These are phyloP conservation scores for Coemansia sp. DNA, from an alignment of 192 early-diverging fungal genomes.

Conservation along the genomic window DNA sequence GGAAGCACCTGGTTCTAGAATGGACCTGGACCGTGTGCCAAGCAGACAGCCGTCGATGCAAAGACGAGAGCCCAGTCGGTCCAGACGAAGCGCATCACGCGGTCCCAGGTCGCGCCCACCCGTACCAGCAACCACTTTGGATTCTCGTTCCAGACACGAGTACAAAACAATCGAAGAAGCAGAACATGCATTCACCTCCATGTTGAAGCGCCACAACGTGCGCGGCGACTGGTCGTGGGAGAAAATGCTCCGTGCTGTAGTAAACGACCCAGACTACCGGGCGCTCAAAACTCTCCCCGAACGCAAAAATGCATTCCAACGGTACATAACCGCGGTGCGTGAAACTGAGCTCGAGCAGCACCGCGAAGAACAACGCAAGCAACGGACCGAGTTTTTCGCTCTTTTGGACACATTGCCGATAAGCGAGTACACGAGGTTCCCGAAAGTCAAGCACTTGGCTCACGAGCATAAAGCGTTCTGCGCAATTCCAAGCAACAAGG, in stretches of 20 bases:
- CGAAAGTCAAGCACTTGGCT: constrained; percentile 56
- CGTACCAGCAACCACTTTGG: constrained; percentile 1
- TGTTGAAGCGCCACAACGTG: constrained; percentile 75
- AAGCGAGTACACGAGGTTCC: constrained; percentile 58
- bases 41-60: too few species aligned
- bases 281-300: constrained; percentile 77
- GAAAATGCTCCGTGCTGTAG: constrained; percentile 81
- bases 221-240: constrained; percentile 90
- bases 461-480: constrained; percentile 62
- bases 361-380: constrained; percentile 25
- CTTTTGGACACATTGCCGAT: constrained; percentile 58
- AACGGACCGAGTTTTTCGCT: constrained; percentile 57
- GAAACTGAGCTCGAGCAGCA: constrained; percentile 55
- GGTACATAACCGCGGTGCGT: constrained; percentile 57
- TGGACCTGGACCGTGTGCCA: background rate
- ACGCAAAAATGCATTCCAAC: constrained; percentile 78
- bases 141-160: constrained; percentile 14
- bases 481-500: constrained; percentile 59
- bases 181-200: constrained; percentile 69
- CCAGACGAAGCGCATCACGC: background rate
- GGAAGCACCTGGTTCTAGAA: background rate
- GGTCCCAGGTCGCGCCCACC: constrained; percentile 12
- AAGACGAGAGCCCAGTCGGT: background rate
- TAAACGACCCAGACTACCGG: constrained; percentile 81
- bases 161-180: constrained; percentile 81